phyloP scores from a whole-genome alignment of 2,329 filamentous ascomycete genomes.

The Dactylellina leptospora region DNA sequence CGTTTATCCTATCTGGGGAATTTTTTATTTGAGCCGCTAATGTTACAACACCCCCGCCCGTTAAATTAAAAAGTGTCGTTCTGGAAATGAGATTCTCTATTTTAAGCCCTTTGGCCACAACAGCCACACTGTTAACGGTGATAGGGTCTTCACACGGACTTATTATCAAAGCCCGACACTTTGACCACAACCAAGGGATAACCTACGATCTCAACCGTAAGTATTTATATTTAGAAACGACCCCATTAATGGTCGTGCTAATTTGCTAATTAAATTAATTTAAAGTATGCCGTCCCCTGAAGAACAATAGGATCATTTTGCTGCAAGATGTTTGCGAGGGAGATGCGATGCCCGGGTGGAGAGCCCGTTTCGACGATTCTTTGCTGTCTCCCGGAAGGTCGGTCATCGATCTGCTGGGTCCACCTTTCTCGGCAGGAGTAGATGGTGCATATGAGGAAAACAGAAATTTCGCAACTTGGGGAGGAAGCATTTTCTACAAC shows the following conservation, averaged over 20 bases:
- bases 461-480: conserved; percentile 20
- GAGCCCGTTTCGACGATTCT: conserved; percentile 5
- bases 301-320: conserved; percentile 14
- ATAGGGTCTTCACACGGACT: conserved; percentile 1
- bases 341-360: conserved; percentile 35
- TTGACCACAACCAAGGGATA: neutral
- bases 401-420: conserved; percentile 25
- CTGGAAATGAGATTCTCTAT: too few species aligned
- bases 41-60: too few species aligned
- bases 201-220: conserved; percentile 22
- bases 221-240: too few species aligned
- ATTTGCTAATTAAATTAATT: neutral
- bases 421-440: conserved; percentile 15
- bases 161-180: conserved; percentile 31
- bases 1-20: too few species aligned
- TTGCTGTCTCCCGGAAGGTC: neutral
- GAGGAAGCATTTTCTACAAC: conserved; percentile 28
- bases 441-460: conserved; percentile 29
- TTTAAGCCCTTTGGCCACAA: too few species aligned
- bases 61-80: too few species aligned
- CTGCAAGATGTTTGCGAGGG: conserved; percentile 29
- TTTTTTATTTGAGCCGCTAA: too few species aligned
- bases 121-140: neutral
- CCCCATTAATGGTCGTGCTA: too few species aligned
- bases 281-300: conserved; percentile 50